Conservation (phyloP, 352 stramenopile genomes). For the Phytophthora pisi region DNA sequence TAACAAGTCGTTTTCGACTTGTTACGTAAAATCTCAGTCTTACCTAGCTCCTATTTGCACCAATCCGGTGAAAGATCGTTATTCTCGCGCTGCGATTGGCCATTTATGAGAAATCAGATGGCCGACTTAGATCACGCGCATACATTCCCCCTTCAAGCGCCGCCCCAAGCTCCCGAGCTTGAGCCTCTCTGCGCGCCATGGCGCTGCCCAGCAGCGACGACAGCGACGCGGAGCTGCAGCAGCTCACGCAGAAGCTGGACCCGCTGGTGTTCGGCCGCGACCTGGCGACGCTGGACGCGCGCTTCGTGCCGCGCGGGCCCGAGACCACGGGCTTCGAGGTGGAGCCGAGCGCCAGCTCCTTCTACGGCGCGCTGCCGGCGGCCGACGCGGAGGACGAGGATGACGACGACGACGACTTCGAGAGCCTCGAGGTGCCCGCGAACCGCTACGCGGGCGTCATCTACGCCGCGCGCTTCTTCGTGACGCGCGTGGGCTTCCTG, state of each 20-base stretch:
- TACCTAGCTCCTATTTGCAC: too few species aligned
- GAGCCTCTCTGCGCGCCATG: slow-evolving; percentile 11
- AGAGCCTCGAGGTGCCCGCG: slow-evolving; percentile 49
- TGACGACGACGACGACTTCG: slow-evolving; percentile 51
- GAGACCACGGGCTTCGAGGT: slow-evolving; percentile 69
- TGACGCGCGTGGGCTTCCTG: slow-evolving; percentile 83
- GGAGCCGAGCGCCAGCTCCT: slow-evolving; percentile 42
- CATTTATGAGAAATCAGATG: slow-evolving; percentile 21
- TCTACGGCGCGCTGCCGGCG: slow-evolving; percentile 38
- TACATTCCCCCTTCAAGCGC: slow-evolving; percentile 22
- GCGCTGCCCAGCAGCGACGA: slow-evolving; percentile 36
- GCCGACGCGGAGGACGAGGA: slow-evolving; percentile 41
- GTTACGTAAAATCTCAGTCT: neutral
- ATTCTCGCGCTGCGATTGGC: neutral
- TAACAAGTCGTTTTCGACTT: too few species aligned
- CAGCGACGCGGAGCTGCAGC: slow-evolving; percentile 60
- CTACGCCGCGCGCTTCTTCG: slow-evolving; percentile 87
- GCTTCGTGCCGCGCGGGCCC: slow-evolving; percentile 70
- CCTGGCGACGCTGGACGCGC: slow-evolving; percentile 56
- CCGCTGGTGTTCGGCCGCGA: slow-evolving; percentile 59
- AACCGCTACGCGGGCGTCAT: slow-evolving; percentile 87
- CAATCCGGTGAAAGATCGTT: neutral
- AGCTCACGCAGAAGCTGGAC: slow-evolving; percentile 67
- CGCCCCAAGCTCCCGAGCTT: neutral
- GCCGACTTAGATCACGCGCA: neutral